A percentile compares a stretch with the other conserved stretches of the same genome.
These are phyloP conservation scores for Fusarium aywerte DNA, from an alignment of 2,329 filamentous ascomycete genomes.

Conservation along the genomic window DNA sequence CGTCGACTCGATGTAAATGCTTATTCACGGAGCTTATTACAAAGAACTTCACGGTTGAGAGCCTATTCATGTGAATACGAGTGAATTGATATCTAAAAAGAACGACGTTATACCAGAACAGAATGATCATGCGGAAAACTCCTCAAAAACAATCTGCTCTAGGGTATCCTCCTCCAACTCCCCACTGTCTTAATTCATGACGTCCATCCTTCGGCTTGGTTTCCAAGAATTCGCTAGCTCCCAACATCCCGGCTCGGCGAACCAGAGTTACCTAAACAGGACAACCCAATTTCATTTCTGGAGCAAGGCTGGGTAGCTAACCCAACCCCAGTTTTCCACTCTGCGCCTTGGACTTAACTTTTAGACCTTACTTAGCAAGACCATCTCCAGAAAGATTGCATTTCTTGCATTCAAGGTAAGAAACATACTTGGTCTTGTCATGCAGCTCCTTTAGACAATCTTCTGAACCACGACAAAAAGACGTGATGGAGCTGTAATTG, in stretches of 20 bases:
- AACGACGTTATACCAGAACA: background rate
- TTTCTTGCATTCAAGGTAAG: background rate
- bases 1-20: too few relatives aligned
- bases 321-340: background rate
- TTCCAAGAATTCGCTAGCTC: background rate
- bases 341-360: background rate
- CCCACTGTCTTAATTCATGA: background rate
- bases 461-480: background rate
- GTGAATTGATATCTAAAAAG: background rate
- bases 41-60: background rate
- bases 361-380: background rate
- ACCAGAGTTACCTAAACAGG: background rate
- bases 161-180: background rate
- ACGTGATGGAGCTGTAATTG: background rate
- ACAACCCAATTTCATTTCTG: background rate
- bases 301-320: slow-evolving; percentile 4
- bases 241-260: background rate
- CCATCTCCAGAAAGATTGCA: background rate
- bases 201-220: background rate
- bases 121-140: background rate
- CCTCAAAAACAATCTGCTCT: background rate
- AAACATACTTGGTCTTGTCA: background rate
- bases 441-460: background rate
- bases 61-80: background rate
- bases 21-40: background rate